Percentiles rank a stretch among this genome's conserved stretches.
phyloP scores from a whole-genome alignment of 2,329 filamentous ascomycete species.

The Diaporthe caulivora region DNA sequence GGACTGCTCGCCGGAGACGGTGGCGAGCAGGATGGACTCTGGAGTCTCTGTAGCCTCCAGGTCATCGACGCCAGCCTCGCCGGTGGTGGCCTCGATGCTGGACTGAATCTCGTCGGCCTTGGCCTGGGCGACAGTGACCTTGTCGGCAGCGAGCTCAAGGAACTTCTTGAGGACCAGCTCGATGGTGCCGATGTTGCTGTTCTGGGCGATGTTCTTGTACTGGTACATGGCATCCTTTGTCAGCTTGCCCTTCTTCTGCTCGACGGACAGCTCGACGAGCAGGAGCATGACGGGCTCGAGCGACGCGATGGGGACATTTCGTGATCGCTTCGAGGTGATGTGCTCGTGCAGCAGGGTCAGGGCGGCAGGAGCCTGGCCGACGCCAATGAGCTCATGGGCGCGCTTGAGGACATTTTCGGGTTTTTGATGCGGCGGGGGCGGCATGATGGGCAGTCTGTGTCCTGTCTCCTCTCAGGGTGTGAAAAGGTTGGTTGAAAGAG shows the following conservation, averaged over 20 bases:
- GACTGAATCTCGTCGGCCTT: slow-evolving; percentile 97
- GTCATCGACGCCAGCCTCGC: slow-evolving; percentile 86
- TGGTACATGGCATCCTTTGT: slow-evolving; percentile 99
- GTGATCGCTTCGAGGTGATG: slow-evolving; percentile 97
- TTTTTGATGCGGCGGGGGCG: slow-evolving; percentile 96
- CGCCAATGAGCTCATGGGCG: slow-evolving; percentile 98
- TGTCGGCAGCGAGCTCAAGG: slow-evolving; percentile 95
- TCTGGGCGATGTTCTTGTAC: slow-evolving; percentile 99
- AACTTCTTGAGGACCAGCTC: slow-evolving; percentile 98
- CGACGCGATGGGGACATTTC: slow-evolving; percentile 95
- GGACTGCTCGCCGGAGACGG: slow-evolving; percentile 97
- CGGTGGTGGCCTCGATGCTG: slow-evolving; percentile 80
- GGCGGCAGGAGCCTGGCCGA: slow-evolving; percentile 92
- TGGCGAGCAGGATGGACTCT: slow-evolving; percentile 97
- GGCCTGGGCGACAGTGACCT: slow-evolving; percentile 94
- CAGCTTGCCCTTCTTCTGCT: slow-evolving; percentile 97
- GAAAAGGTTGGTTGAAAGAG: not conserved
- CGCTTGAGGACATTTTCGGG: slow-evolving; percentile 99
- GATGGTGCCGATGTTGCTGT: slow-evolving; percentile 98
- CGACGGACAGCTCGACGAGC: slow-evolving; percentile 95
- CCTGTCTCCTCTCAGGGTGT: slow-evolving; percentile 11
- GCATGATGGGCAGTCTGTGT: slow-evolving; percentile 57
- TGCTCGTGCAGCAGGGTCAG: slow-evolving; percentile 97
- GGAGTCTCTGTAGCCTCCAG: slow-evolving; percentile 97
- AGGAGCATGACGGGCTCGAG: slow-evolving; percentile 99